Evolutionary conservation across 352 stramenopile genomes (phyloP), one percentile per base, ranked within the genome.

Genomic region (Phytophthora pseudosyringae): DNA sequence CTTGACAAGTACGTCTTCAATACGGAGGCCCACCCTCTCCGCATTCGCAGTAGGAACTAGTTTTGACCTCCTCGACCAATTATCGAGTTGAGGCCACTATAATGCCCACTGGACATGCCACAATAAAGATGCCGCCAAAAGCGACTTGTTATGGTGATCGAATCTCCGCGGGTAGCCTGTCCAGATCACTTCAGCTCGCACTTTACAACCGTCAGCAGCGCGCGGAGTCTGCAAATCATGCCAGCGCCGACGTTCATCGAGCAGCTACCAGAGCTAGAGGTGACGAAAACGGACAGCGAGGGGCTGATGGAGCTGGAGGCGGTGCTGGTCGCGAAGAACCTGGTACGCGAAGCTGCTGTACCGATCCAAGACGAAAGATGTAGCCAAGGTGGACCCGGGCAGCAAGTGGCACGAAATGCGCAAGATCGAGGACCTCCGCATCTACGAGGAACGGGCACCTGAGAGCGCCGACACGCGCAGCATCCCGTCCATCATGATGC

Each of bases 1-100:
- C 71, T 99, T n/a, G 89, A 98, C 60, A 90, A 98, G 66, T 95
- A 96, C 62, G 92, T 98, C 1, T 98, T 99, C 77, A 99, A 98
- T 76, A 99, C 96, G 3, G 95, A 99, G 71, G 95, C 93, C 11
- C 96, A 99, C 68, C 95, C 95, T 32, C 57, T 98, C n/a, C 71
- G 78, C 33, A 91, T 91, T 50, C 76, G 58, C 16, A 75, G 50
- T 12, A 57, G 56, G 44, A 66, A 57, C 28, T 64, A 64, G 26
- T 18, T 26, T 43, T 29, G 32, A 15, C 18, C 11, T 50, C 39
- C 7, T 4, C 39, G 11, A 33, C 35, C 50, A 64, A 36, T 16
- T 59, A 25, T n/a, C 35, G 16, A 41, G 35, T 21, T 21, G 21
- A 21, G 21, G 21, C 21, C 21, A 21, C 21, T 21, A 21, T 21